Base-by-base conservation (phyloP, 179 eudicot genomes). In the Carnegiea gigantea region DNA sequence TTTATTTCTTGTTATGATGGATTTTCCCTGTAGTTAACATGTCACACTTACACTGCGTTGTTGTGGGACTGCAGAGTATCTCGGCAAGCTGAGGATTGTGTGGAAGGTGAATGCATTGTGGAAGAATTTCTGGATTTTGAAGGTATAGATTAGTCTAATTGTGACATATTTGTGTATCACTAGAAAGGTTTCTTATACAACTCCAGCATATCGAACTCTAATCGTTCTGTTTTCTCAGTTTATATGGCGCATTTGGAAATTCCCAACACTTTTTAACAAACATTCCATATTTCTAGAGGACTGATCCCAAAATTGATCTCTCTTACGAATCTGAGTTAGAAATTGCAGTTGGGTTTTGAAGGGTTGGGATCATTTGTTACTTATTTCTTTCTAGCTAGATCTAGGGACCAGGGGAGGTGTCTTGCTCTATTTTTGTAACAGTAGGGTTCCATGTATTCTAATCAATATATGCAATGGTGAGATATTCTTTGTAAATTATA, bases 61-160 rank as follows among this genome's bases (percentile, higher is more conserved):
- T 62, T 78, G 23, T 85, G 79, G 78, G 78, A 78, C 81, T 83
- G 84, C 86, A 83, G 88, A 80, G 75, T 86, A 30, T 68, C 77
- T 24, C 59, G 75, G 26, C 82, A 72, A 75, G 33, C 72, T 40
- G 74, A 79, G 85, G 81, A 71, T 79, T 73, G 76, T 70, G 54
- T 65, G 24, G 77, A 75, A 77, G 82, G 82, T 48, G 80, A 82
- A 75, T 72, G 48, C 82, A 46, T 67, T 79, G 15, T 68, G 77
- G 43, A 36, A 74, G 78, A 77, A 67, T 73, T 70, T 77, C 77
- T 62, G 79, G 60, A 70, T 78, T 70, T 36, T 21, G 79, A 81
- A 84, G 88, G 83, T 82, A 78, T 79, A 81, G 75, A 78, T 82
- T 76, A 2, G 85, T 5, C 77, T 76, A 82, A 83, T 77, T 78